A percentile compares a stretch with the other conserved stretches of the same genome.
Conservation (phyloP, 2,329 filamentous ascomycete genomes). For the Chaetomiaceae sp. region DNA sequence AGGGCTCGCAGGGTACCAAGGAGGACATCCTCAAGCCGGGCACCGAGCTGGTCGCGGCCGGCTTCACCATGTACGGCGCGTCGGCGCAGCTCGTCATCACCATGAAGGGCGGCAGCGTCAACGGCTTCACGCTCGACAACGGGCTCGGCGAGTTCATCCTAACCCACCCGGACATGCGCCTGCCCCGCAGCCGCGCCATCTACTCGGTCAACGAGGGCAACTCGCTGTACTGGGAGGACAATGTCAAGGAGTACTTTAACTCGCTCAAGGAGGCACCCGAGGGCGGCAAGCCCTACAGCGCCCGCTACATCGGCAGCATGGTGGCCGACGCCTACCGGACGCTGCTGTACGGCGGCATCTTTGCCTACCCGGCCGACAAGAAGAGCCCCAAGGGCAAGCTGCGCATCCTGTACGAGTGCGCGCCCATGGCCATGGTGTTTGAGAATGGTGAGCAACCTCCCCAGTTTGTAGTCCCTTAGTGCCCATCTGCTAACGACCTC, state of each 20-base stretch:
- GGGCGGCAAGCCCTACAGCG: constrained; percentile 81
- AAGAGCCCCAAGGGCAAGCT: constrained; percentile 99
- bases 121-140: constrained; percentile 96
- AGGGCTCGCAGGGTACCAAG: constrained; percentile 65
- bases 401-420: constrained; percentile 95
- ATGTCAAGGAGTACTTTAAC: constrained; percentile 81
- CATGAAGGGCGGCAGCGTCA: constrained; percentile 86
- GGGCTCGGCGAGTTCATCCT: constrained; percentile 98
- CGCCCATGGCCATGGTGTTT: constrained; percentile 97
- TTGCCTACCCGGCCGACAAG: constrained; percentile 95
- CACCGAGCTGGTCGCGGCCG: constrained; percentile 83
- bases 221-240: constrained; percentile 90
- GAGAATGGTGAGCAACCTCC: constrained; percentile 91
- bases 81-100: constrained; percentile 95
- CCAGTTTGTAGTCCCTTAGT: neutral
- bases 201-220: constrained; percentile 99
- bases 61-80: constrained; percentile 99
- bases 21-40: constrained; percentile 87
- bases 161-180: constrained; percentile 88
- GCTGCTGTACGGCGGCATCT: constrained; percentile 89
- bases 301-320: constrained; percentile 96
- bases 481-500: neutral
- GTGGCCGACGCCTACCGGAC: constrained; percentile 97
- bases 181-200: constrained; percentile 74
- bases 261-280: constrained; percentile 71